Evolutionary conservation across 2,329 filamentous ascomycete genomes (phyloP), one percentile per base, ranked within the genome.

Genomic region (Microsporum audouinii): DNA sequence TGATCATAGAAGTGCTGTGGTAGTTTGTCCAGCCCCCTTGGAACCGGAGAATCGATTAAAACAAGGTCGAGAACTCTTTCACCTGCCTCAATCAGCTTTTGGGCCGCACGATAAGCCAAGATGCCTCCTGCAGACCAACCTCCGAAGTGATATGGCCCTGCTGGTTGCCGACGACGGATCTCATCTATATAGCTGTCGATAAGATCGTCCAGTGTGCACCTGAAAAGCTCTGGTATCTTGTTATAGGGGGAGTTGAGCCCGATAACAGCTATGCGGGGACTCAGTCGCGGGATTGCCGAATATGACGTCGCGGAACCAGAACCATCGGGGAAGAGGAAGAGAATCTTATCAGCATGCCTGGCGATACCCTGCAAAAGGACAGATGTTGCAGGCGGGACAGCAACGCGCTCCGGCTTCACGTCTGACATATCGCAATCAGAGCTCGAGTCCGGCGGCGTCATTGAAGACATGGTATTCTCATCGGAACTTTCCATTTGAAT

Each of bases 231-330:
- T 0, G 86, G 85, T 1, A 79, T 82, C 75, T 84, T 87, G 83
- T 88, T 85, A 75, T 85, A 88, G 3, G 86, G 86, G 57, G 84
- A 88, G 72, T 88, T 88, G 65, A 88, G 72, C 60, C 79, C 79
- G 66, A 77, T 80, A 8, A 80, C 78, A 2, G 76, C 78, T 49
- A 82, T 71, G 33, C 79, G 71, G 5, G 75, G 64, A 5, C 75
- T 73, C 8, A 84, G 72, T 0, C 64, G 61, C 0, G 76, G 71
- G 2, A 77, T 61, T 33, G 66, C 60, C 1, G 68, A 67, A 66
- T 79, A 80, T 0, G 77, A 74, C 1, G 72, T 71, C 1, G 76
- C 76, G 7, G 76, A 77, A 12, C 79, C 79, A 58, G 71, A 70
- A 10, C 79, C 79, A 64, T 81, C 79, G 3, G 79, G 79, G 60